Conservation (phyloP, 2,329 filamentous ascomycete genomes). For the Bipolaris oryzae region DNA sequence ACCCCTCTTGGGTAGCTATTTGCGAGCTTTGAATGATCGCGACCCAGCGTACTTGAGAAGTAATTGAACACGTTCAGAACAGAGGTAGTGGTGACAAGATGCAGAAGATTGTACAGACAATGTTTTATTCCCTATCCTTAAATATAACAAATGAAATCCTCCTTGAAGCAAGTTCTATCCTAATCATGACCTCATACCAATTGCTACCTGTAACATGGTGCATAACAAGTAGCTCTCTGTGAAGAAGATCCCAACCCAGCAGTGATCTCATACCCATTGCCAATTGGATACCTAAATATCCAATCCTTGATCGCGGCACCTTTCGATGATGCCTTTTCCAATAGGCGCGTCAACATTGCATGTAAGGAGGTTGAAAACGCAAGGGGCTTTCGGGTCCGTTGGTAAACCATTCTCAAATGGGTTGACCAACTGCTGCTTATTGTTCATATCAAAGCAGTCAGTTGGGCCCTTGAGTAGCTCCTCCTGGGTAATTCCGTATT, state of each 20-base stretch:
- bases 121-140: not conserved
- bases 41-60: too few species aligned
- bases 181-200: not conserved
- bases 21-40: too few species aligned
- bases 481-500: conserved; percentile 8
- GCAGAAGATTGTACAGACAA: not conserved
- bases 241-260: not conserved
- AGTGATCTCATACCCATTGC: not conserved
- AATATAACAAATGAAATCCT: not conserved
- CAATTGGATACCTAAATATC: not conserved
- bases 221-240: not conserved
- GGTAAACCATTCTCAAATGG: conserved; percentile 4
- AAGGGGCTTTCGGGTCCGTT: not conserved
- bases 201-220: not conserved
- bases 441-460: conserved; percentile 14
- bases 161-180: not conserved
- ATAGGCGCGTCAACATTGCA: not conserved
- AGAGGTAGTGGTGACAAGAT: not conserved
- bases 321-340: not conserved
- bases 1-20: too few species aligned
- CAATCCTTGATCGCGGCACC: not conserved
- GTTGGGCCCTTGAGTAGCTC: conserved; percentile 5
- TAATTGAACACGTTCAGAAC: not conserved
- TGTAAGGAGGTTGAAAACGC: not conserved
- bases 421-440: conserved; percentile 9